Evolutionary conservation across 768 basidiomycete species (phyloP).

Genomic region (Pisolithus orientalis): DNA sequence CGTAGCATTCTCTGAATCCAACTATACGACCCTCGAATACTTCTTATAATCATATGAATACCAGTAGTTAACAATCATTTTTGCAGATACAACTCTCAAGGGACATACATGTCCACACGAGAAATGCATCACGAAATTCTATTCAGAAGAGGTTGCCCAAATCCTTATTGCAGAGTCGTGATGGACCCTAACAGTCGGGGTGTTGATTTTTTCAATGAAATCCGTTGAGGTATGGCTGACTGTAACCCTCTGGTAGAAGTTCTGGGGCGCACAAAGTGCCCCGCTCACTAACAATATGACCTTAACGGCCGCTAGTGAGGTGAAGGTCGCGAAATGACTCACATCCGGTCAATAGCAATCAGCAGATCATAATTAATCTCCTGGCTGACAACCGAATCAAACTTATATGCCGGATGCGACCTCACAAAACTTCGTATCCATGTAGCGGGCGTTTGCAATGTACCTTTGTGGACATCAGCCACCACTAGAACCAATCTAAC

Average conservation of each 20-base stretch:
- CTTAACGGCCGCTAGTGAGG: not conserved
- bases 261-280: constrained; percentile 56
- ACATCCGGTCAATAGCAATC: constrained; percentile 88
- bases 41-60: no score
- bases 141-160: no score
- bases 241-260: constrained; percentile 58
- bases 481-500: constrained; percentile 1
- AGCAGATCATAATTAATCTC: constrained; percentile 94
- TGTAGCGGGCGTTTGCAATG: constrained; percentile 77
- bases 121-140: no score
- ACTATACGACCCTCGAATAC: no score
- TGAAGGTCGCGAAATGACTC: constrained; percentile 27
- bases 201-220: constrained; percentile 15
- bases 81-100: no score
- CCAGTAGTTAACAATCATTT: no score
- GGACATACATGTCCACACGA: no score
- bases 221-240: constrained; percentile 24
- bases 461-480: constrained; percentile 39
- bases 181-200: no score
- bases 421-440: constrained; percentile 94
- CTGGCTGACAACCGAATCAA: constrained; percentile 86
- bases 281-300: constrained; percentile 47
- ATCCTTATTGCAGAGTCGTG: no score
- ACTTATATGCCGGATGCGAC: constrained; percentile 82
- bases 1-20: no score